phyloP scores from a whole-genome alignment of 116 monocot species.

The Cymodocea nodosa region DNA sequence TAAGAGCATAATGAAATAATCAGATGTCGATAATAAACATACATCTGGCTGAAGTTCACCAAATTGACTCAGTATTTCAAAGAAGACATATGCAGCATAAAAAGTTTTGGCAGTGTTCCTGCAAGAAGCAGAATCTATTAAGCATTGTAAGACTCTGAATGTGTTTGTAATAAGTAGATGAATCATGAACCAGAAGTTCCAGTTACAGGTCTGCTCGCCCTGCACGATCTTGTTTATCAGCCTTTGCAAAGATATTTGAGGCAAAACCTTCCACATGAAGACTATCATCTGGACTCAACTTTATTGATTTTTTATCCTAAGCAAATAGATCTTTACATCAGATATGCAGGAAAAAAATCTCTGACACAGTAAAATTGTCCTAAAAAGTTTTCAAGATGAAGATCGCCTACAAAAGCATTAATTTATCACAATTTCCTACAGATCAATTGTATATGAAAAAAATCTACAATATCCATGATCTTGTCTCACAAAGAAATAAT shows the following conservation, averaged over 20 bases:
- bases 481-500: no score
- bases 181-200: neutral
- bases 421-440: no score
- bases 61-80: slow-evolving; percentile 82
- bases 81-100: slow-evolving; percentile 93
- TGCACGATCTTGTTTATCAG: slow-evolving; percentile 95
- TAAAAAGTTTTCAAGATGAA: no score
- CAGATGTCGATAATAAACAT: neutral
- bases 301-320: slow-evolving; percentile 84
- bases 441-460: no score
- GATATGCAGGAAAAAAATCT: neutral
- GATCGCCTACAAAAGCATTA: no score
- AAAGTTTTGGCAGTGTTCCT: slow-evolving; percentile 99
- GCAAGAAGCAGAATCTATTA: slow-evolving; percentile 5
- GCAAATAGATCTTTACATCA: neutral
- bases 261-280: slow-evolving; percentile 96
- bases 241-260: slow-evolving; percentile 85
- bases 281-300: slow-evolving; percentile 65
- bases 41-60: slow-evolving; percentile 68
- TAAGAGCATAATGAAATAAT: neutral
- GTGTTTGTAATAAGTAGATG: neutral
- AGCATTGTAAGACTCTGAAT: neutral
- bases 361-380: neutral
- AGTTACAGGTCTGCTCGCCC: slow-evolving; percentile 81
- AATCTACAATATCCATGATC: no score